Base-by-base conservation (phyloP, 768 basidiomycete species). In the Dendrothele bispora region DNA sequence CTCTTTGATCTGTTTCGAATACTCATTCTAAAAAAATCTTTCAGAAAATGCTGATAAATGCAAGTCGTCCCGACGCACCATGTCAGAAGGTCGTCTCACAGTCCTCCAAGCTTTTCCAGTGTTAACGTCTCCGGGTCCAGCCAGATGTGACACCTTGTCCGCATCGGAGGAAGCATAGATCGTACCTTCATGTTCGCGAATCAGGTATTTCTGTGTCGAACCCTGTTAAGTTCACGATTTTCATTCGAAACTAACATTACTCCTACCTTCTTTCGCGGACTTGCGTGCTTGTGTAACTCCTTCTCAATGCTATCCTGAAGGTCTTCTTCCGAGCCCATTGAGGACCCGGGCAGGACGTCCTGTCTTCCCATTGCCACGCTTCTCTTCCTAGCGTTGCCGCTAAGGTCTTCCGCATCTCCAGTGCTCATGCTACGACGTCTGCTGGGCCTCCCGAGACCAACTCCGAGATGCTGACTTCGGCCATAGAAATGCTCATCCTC, bases 1-100 rank as follows among this genome's bases (percentile, higher is more conserved):
- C 65, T 91, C 88, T 58, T 78, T 81, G 53, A 98, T 88, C 63
- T 95, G 89, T 58, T 90, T 89, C 25, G 92, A 83, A 64, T 95
- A 92, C 69, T 98, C 92, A 63, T 98, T 91, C 94, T 97, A 52
- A 28, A 17, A 25, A 20, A 44, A 18, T 30, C 37, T 35, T 32
- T 39, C 39, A 28, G 39, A n/a, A 52, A 17, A 43, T 41, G 43
- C 48, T 47, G 48, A 51, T 10, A 43, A 47, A 18, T 12, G 7
- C 17, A 46, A 22, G 34, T 12, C 24, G 4, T 21, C 68, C 77
- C 44, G 54, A 94, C 79, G 46, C 55, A 95, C 95, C 88, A 98
- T 95, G 61, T 98, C 94, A 2, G 93, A 95, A 8, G 95, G 93
- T 20, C 93, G 72, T 55, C 91, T 78, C 25, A 98, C 85, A 12